These are phyloP conservation scores for Lotmaria passim DNA, from an alignment of 208 protist genomes.

Conservation along the genomic window DNA sequence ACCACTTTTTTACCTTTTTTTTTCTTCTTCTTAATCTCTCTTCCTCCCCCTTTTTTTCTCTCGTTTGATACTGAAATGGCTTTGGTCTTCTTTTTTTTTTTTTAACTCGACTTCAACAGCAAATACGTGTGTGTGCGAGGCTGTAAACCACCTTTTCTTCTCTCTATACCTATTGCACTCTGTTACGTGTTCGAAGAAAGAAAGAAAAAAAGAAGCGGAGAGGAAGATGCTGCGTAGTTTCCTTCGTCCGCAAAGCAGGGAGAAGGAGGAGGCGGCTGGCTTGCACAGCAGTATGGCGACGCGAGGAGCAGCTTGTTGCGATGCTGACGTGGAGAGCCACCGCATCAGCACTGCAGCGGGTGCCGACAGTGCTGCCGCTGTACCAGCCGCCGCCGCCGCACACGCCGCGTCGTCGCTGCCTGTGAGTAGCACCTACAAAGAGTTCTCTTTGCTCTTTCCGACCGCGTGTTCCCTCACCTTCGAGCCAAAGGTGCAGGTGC, in stretches of 20 bases:
- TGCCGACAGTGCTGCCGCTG: background rate
- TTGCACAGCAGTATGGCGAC: constrained; percentile 3
- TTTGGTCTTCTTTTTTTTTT: too few relatives aligned
- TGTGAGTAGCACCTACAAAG: constrained; percentile 86
- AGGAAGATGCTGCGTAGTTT: constrained; percentile 59
- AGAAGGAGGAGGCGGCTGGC: background rate
- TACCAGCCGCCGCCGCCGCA: background rate
- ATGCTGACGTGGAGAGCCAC: constrained; percentile 16
- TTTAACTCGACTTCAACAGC: too few relatives aligned
- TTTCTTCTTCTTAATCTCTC: too few relatives aligned
- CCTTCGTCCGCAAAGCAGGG: constrained; percentile 43
- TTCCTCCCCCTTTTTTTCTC: too few relatives aligned
- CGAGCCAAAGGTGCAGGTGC: constrained; percentile 97
- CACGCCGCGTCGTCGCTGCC: constrained; percentile 15
- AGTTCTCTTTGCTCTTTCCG: constrained; percentile 73
- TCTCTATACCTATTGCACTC: too few relatives aligned
- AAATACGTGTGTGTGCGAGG: too few relatives aligned
- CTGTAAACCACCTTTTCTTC: background rate
- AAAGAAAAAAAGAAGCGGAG: background rate
- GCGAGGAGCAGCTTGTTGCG: background rate
- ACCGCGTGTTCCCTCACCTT: constrained; percentile 79
- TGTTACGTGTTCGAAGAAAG: too few relatives aligned
- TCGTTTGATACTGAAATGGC: too few relatives aligned
- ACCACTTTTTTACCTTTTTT: too few relatives aligned
- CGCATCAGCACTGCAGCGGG: constrained; percentile 1